A percentile compares a stretch with the other conserved stretches of the same genome.
These are phyloP conservation scores for Astraeus odoratus DNA, from an alignment of 768 basidiomycete genomes.

Conservation along the genomic window DNA sequence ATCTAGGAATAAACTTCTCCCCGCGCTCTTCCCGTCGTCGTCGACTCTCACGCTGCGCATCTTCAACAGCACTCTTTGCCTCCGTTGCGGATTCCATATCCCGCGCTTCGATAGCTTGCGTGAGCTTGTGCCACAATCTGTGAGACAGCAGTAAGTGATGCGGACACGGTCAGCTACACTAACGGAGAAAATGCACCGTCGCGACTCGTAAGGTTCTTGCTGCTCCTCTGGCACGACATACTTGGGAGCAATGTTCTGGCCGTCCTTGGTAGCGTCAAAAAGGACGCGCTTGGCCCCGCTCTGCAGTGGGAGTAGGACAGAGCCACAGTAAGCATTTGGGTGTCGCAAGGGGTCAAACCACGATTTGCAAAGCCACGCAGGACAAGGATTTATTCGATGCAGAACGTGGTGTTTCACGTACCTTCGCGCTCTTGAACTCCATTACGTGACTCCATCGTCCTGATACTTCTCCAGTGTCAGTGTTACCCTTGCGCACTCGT, in stretches of 20 bases:
- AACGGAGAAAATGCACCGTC: slow-evolving; percentile 44
- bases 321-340: background rate
- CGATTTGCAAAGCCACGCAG: no score
- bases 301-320: slow-evolving; percentile 27
- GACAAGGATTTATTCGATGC: no score
- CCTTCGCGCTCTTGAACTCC: slow-evolving; percentile 73
- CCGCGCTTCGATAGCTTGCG: slow-evolving; percentile 73
- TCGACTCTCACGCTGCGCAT: slow-evolving; percentile 80
- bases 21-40: slow-evolving; percentile 69
- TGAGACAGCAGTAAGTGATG: background rate
- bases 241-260: slow-evolving; percentile 69
- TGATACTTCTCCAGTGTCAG: slow-evolving; percentile 76
- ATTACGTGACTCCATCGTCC: slow-evolving; percentile 90
- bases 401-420: slow-evolving; percentile 25
- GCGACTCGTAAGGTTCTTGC: slow-evolving; percentile 88
- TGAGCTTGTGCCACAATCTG: slow-evolving; percentile 80
- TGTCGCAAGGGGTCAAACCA: background rate
- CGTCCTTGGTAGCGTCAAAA: slow-evolving; percentile 80
- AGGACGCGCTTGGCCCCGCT: slow-evolving; percentile 64
- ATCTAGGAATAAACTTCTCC: slow-evolving; percentile 62
- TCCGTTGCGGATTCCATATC: slow-evolving; percentile 94
- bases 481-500: slow-evolving; percentile 55
- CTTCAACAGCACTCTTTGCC: slow-evolving; percentile 87
- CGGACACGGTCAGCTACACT: background rate
- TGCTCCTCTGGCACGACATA: slow-evolving; percentile 79